A percentile compares a stretch with the other conserved stretches of the same genome.
phyloP scores from a whole-genome alignment of 768 basidiomycete species.

The Serendipita sp. region DNA sequence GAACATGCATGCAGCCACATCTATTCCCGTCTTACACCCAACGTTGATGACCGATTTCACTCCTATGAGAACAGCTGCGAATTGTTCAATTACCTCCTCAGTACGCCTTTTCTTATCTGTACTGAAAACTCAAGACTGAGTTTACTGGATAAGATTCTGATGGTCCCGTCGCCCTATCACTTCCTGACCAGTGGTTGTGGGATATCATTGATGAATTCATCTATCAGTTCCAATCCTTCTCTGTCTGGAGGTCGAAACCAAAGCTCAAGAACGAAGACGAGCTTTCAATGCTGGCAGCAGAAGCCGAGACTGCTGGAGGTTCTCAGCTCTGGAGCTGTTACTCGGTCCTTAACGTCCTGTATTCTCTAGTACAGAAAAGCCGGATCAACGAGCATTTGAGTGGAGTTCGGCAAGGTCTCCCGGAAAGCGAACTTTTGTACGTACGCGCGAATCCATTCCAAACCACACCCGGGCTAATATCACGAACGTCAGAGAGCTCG shows the following conservation, averaged over 20 bases:
- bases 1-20: constrained; percentile 37
- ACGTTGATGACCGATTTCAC: constrained; percentile 95
- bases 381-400: constrained; percentile 84
- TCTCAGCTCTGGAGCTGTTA: constrained; percentile 89
- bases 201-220: constrained; percentile 96
- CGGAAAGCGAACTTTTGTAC: constrained; percentile 68
- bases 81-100: constrained; percentile 92
- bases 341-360: constrained; percentile 93
- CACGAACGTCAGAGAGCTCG: constrained; percentile 44
- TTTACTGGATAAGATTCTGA: constrained; percentile 53
- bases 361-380: constrained; percentile 95
- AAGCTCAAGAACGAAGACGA: constrained; percentile 85
- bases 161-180: constrained; percentile 78
- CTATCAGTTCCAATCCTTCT: constrained; percentile 95
- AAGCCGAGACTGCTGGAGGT: constrained; percentile 31
- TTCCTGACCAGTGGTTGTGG: constrained; percentile 98
- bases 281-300: constrained; percentile 61
- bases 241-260: constrained; percentile 74
- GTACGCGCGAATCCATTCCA: constrained; percentile 17
- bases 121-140: neutral
- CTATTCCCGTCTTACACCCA: constrained; percentile 85
- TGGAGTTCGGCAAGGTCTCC: constrained; percentile 66
- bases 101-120: constrained; percentile 27
- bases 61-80: constrained; percentile 98
- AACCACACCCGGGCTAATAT: neutral